Evolutionary conservation across 1,139 yeast genomes (phyloP), one percentile per base, ranked within the genome.

Genomic region (Blastobotrys petasosporus): DNA sequence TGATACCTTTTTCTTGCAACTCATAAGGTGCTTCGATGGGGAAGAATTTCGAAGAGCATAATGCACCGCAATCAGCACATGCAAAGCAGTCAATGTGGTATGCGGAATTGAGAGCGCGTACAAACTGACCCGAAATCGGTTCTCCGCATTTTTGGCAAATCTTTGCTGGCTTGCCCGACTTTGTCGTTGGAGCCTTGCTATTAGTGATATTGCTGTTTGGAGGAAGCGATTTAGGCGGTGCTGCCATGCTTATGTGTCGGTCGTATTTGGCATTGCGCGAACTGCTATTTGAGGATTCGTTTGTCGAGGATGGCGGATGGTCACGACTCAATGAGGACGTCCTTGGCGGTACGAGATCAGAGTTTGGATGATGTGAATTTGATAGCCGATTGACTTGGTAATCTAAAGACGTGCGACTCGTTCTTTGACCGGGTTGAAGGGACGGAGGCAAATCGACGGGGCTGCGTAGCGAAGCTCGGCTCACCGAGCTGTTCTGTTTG

Each of bases 11-110:
- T 11, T 29, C 42, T 13, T 38, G 40, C 17, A 73, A 68, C 16
- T 70, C 54, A n/a, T 55, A 56, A 12, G 56, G 56, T 16, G 53
- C 54, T 23, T 54, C 75, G 11, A 71, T 64, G 0, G 88, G 85
- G 65, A 82, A 82, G 59, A 82, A 82, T 58, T 82, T 82, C 20
- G 82, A 70, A 1, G 86, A 80, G 56, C 96, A 85, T 50, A 79
- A 83, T 23, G 73, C 72, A 2, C 82, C 82, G 68, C 97, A 90
- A 59, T 85, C 94, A 52, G 78, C 71, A 64, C 98, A 90, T 6
- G 79, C 75, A 63, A 90, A 88, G 65, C 98, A 90, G 37, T 84
- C 83, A 31, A 88, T 85, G 63, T 90, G 98, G 62, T 77, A 90
- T 3, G 87, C 81, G 44, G 75, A 74, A 40, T 80, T 82, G 56